Evolutionary conservation across 176 grass and related monocot genomes (phyloP), one percentile per base, ranked within the genome.

Genomic region (Bothriochloa decipiens): DNA sequence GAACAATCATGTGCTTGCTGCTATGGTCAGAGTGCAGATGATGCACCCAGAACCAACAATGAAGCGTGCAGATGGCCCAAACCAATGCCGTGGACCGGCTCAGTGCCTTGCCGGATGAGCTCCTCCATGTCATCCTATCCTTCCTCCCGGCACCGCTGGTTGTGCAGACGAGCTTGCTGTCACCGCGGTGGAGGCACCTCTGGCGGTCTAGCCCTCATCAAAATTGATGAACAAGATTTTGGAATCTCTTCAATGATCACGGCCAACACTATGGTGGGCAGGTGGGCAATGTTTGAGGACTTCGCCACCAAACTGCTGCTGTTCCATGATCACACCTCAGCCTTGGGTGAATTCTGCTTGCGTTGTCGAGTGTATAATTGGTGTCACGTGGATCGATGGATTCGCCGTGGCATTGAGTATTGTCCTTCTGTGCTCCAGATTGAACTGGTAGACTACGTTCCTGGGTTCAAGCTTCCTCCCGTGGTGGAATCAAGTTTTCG

Each of bases 341-440:
- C 55, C 10, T 28, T 86, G 57, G 57, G 20, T 65, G 70, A 37
- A 47, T 86, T 86, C 76, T 15, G 10, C 6, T 50, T 36, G 10
- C 1, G 33, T 16, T 74, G 3, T 13, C 9, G 22, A 39, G 15
- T 2, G 4, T 2, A 36, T 65, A 16, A 26, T 22, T 3, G 1
- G 46, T 32, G n/a, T 29, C 46, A 68, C 20, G 11, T 80, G 29
- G 77, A 80, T 65, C 35, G 77, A 29, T 86, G 84, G 84, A 9
- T 86, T 79, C 84, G 68, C 28, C 68, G 68, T 66, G 77, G 84
- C 32, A 86, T 86, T 32, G 36, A 80, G 17, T 86, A 74, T 22
- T 26, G 32, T 29, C 68, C 68, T 28, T 61, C 60, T 18, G 29
- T 40, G 40, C 55, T 72, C 7, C 25, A 64, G 20, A 86, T 86